Evolutionary conservation across 2,329 filamentous ascomycete genomes (phyloP).

Genomic region (Alternaria sp.): DNA sequence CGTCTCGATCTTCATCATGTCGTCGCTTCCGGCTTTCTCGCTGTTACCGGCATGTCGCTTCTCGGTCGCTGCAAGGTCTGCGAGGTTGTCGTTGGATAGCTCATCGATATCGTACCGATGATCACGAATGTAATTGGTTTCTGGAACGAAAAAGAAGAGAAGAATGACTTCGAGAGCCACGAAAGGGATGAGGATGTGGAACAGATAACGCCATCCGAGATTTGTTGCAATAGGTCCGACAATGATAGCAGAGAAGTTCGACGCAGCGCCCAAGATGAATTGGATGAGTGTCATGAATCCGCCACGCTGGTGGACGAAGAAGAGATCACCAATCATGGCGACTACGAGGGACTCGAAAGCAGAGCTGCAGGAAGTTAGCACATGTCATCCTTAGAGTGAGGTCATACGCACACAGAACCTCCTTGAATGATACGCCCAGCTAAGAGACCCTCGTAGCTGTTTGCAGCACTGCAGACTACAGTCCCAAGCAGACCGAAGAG

Average conservation of each 20-base stretch:
- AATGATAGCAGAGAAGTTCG: slow-evolving; percentile 49
- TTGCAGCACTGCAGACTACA: slow-evolving; percentile 34
- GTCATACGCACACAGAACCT: slow-evolving; percentile 23
- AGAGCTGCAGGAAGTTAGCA: slow-evolving; percentile 25
- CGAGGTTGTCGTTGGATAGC: slow-evolving; percentile 36
- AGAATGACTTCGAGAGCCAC: slow-evolving; percentile 55
- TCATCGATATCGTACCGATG: slow-evolving; percentile 46
- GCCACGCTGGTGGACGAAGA: slow-evolving; percentile 50
- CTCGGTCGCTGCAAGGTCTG: slow-evolving; percentile 36
- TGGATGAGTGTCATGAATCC: slow-evolving; percentile 45
- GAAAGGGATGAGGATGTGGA: slow-evolving; percentile 59
- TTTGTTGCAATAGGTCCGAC: slow-evolving; percentile 46
- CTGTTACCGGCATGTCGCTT: slow-evolving; percentile 24
- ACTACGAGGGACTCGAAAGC: slow-evolving; percentile 49
- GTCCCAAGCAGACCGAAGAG: slow-evolving; percentile 43
- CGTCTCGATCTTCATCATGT: slow-evolving; percentile 33
- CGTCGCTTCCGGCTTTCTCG: slow-evolving; percentile 18
- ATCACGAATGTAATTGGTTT: slow-evolving; percentile 59
- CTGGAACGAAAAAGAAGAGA: slow-evolving; percentile 60
- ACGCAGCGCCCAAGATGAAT: slow-evolving; percentile 47
- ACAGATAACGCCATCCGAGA: slow-evolving; percentile 52
- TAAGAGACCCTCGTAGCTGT: slow-evolving; percentile 42
- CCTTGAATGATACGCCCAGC: slow-evolving; percentile 48
- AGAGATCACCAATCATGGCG: slow-evolving; percentile 48
- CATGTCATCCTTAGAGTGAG: slow-evolving; percentile 20